Conservation (phyloP, 306 rosid genomes). For the Glycyrrhiza uralensis region DNA sequence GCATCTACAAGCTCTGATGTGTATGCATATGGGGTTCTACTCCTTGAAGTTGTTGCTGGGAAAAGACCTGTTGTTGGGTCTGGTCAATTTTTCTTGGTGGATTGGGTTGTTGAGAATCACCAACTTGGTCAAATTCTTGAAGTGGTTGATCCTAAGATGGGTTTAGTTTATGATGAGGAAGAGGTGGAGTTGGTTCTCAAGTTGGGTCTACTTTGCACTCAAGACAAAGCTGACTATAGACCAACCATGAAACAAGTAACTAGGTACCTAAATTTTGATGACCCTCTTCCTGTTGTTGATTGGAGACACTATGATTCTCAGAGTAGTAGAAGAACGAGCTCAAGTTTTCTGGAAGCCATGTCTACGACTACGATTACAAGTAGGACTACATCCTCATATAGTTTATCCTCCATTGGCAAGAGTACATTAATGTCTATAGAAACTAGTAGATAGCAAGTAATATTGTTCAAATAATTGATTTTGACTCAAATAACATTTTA, state of each 20-base stretch:
- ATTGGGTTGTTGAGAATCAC: neutral
- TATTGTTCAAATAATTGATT: too few species aligned
- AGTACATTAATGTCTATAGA: neutral
- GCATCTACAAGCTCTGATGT: conserved; percentile 11
- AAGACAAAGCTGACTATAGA: neutral
- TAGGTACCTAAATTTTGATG: conserved; percentile 17
- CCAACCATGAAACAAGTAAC: conserved; percentile 10
- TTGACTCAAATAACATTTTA: too few species aligned
- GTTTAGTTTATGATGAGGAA: neutral
- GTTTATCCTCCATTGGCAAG: neutral
- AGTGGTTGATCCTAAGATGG: conserved; percentile 14
- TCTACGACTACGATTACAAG: too few species aligned
- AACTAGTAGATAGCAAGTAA: neutral
- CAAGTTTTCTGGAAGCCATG: neutral
- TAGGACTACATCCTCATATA: neutral
- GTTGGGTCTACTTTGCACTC: neutral
- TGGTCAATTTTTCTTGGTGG: conserved; percentile 10
- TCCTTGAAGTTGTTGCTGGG: conserved; percentile 3
- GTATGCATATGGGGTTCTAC: conserved; percentile 17
- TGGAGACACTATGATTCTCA: neutral
- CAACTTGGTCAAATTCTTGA: conserved; percentile 14
- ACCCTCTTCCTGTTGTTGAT: neutral
- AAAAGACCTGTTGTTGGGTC: neutral
- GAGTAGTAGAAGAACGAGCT: neutral
- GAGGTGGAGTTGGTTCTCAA: conserved; percentile 10